Conservation (phyloP, 2,329 filamentous ascomycete genomes). For the Aspergillus spinulosporus region DNA sequence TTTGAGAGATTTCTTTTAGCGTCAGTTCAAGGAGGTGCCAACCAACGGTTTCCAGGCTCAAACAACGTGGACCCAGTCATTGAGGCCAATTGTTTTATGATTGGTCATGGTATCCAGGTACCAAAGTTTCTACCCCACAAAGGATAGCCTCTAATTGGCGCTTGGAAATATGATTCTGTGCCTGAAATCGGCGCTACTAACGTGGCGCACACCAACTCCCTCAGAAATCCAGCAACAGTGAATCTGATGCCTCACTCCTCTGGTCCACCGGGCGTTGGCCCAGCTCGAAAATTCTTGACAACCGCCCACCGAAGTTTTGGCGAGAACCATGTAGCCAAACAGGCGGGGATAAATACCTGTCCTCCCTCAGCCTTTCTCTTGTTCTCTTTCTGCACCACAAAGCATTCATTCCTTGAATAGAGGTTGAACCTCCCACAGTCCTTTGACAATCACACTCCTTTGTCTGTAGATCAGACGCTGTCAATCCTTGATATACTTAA, state of each 20-base stretch:
- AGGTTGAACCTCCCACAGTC: slow-evolving; percentile 16
- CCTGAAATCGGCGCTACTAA: slow-evolving; percentile 10
- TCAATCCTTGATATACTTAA: slow-evolving; percentile 11
- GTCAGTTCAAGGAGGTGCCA: neutral
- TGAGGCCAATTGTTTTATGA: neutral
- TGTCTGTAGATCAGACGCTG: slow-evolving; percentile 14
- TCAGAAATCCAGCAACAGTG: neutral
- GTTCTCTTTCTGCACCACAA: neutral
- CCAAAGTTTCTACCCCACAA: neutral
- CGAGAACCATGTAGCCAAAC: neutral
- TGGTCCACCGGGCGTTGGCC: slow-evolving; percentile 1
- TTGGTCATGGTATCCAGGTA: neutral
- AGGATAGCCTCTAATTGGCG: neutral
- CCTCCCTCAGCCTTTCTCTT: neutral
- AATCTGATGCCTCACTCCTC: slow-evolving; percentile 12
- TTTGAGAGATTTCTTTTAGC: slow-evolving; percentile 11
- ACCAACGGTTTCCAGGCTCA: slow-evolving; percentile 8
- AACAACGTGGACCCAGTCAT: slow-evolving; percentile 6
- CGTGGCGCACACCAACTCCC: slow-evolving; percentile 3
- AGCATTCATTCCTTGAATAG: slow-evolving; percentile 11
- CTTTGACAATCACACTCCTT: slow-evolving; percentile 10
- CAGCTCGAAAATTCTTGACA: slow-evolving; percentile 1
- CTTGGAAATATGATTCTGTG: neutral
- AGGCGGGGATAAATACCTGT: slow-evolving; percentile 9
- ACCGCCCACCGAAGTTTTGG: neutral